Conservation (phyloP, 768 basidiomycete species). For the Neoboletus magnificus region DNA sequence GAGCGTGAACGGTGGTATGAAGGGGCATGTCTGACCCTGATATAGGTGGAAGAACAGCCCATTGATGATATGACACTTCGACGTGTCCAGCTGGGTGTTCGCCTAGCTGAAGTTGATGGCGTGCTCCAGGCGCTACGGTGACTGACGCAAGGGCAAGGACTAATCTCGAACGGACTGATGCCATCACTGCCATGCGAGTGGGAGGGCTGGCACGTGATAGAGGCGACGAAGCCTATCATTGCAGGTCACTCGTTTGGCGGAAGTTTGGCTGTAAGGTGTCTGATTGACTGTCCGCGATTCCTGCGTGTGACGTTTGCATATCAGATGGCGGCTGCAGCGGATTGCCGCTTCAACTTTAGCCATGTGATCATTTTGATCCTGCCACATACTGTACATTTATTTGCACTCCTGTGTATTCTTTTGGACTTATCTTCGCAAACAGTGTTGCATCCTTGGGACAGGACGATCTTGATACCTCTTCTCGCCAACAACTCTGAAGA, state of each 20-base stretch:
- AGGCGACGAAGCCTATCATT: constrained; percentile 23
- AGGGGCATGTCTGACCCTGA: not conserved
- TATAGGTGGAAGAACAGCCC: constrained; percentile 31
- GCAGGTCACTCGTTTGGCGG: constrained; percentile 35
- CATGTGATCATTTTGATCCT: constrained; percentile 30
- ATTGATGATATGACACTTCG: constrained; percentile 32
- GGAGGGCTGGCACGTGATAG: constrained; percentile 19
- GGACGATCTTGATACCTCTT: constrained; percentile 28
- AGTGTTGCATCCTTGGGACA: constrained; percentile 30
- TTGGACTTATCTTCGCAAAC: constrained; percentile 9
- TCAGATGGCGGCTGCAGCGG: constrained; percentile 26
- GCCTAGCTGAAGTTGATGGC: constrained; percentile 38
- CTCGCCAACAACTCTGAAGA: constrained; percentile 43
- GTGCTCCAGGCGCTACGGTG: constrained; percentile 21
- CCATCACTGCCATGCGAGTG: constrained; percentile 10
- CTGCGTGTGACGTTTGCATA: not conserved
- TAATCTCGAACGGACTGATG: not conserved
- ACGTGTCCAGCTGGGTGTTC: constrained; percentile 33
- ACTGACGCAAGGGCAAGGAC: not conserved
- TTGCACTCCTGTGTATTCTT: constrained; percentile 10
- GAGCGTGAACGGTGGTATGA: not conserved
- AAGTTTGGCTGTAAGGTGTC: constrained; percentile 24
- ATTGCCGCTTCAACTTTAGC: constrained; percentile 22
- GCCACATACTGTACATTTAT: constrained; percentile 23
- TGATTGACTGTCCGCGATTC: not conserved